A percentile compares a stretch with the other conserved stretches of the same genome.
Conservation (phyloP, 129 eudicot genomes). For the Flaveria linearis region DNA sequence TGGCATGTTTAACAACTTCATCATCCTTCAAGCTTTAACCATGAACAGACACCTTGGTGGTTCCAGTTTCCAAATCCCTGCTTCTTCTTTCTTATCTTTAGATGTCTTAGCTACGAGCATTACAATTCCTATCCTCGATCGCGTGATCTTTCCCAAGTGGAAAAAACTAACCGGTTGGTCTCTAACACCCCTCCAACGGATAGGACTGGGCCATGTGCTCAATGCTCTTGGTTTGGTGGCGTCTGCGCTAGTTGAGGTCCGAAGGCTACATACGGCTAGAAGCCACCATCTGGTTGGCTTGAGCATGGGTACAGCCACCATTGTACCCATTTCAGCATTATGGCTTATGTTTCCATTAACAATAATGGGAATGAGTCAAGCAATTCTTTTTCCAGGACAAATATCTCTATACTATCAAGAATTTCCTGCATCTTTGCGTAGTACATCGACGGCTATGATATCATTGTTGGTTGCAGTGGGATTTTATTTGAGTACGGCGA, state of each 20-base stretch:
- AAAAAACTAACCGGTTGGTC: conserved; percentile 24
- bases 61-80: conserved; percentile 43
- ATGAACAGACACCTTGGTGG: conserved; percentile 47
- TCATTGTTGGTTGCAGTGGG: conserved; percentile 40
- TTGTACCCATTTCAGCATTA: conserved; percentile 47
- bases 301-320: conserved; percentile 6
- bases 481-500: conserved; percentile 40
- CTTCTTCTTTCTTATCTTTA: conserved; percentile 45
- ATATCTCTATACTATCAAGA: conserved; percentile 43
- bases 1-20: conserved; percentile 36
- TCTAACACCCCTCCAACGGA: conserved; percentile 43
- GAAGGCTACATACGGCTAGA: conserved; percentile 31
- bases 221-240: conserved; percentile 33
- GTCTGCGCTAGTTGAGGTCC: conserved; percentile 39
- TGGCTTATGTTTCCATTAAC: conserved; percentile 45
- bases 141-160: conserved; percentile 44
- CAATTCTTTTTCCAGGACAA: conserved; percentile 44
- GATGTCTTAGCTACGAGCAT: conserved; percentile 28
- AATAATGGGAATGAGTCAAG: conserved; percentile 37
- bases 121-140: conserved; percentile 34
- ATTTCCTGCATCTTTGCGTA: conserved; percentile 38
- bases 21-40: conserved; percentile 49
- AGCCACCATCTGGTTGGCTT: conserved; percentile 14
- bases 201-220: conserved; percentile 46
- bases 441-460: conserved; percentile 44